A percentile compares a stretch with the other conserved stretches of the same genome.
These are phyloP conservation scores for Fusarium metavorans DNA, from an alignment of 2,329 filamentous ascomycete species.

Conservation along the genomic window DNA sequence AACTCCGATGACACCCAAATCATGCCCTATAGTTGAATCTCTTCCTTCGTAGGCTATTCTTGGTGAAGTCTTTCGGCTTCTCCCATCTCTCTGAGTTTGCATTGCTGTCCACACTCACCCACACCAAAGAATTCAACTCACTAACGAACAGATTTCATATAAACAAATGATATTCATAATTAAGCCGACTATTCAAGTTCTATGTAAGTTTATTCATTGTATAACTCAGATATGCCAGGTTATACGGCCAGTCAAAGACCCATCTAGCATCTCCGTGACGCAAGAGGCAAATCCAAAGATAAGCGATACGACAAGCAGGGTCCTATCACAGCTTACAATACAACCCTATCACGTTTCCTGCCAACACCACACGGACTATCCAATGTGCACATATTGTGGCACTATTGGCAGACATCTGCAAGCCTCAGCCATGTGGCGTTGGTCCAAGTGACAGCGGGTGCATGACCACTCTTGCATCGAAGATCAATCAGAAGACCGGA, in stretches of 20 bases:
- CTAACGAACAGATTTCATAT: rapidly evolving
- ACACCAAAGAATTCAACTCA: neutral
- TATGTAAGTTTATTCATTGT: neutral
- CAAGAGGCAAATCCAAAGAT: neutral
- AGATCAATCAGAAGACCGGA: constrained; percentile 5
- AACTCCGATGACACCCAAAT: neutral
- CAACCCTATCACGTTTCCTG: neutral
- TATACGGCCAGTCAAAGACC: neutral
- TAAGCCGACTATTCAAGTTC: neutral
- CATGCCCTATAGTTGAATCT: neutral
- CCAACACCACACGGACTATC: neutral
- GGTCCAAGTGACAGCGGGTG: neutral
- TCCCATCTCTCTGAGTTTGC: neutral
- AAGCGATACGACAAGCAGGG: neutral
- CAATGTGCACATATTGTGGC: neutral
- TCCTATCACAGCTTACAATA: neutral
- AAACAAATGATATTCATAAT: neutral
- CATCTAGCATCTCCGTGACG: neutral
- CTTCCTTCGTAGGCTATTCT: neutral
- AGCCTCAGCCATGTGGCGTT: neutral
- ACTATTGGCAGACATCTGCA: neutral
- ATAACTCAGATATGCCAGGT: neutral
- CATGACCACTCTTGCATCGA: neutral
- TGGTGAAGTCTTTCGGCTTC: neutral
- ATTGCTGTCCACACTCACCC: neutral